Base-by-base conservation (phyloP, 192 early-diverging fungal genomes). In the Backusella morwellensis region DNA sequence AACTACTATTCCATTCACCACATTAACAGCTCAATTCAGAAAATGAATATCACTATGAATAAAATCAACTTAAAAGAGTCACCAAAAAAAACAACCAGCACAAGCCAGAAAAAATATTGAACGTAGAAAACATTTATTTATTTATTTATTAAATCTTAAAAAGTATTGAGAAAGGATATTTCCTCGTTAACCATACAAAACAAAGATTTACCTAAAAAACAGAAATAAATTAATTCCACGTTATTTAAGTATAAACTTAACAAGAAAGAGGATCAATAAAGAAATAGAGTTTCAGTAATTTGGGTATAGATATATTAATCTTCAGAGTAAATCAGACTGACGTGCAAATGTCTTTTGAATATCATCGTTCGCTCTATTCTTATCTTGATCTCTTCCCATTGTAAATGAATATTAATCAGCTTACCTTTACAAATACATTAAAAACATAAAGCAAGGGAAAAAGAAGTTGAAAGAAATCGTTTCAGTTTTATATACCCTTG, bases 291-390 rank as follows among this genome's bases (percentile, higher is more conserved):
- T 26, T 63, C 56, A 63, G 56, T 63, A 63, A 63, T 63, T 63
- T 63, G 21, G 56, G 56, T 63, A 63, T 63, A 63, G 56, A 63
- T 63, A 63, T 63, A 63, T 63, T 63, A 11, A 12, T 12, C 56
- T 63, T 63, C 56, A 63, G 23, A 29, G 21, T 29, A 63, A 9
- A 63, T 63, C 56, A 63, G 56, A 63, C 56, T 63, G 56, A 63
- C 56, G 56, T 63, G 56, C 56, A 63, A 63, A 63, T 63, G 56
- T 63, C 56, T 63, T 63, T 63, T 63, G 23, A 63, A 63, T 63
- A 63, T 63, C 56, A 63, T 63, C 56, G 23, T 63, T 63, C 23
- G 56, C 56, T 63, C 56, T 63, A 63, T 63, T 63, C 56, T 63
- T 29, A 14, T 63, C 23, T 14, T 29, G 0, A 8, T 9, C 6